Evolutionary conservation across 306 rosid genomes (phyloP), one percentile per base, ranked within the genome.

Genomic region (Ochetophila trinervis): DNA sequence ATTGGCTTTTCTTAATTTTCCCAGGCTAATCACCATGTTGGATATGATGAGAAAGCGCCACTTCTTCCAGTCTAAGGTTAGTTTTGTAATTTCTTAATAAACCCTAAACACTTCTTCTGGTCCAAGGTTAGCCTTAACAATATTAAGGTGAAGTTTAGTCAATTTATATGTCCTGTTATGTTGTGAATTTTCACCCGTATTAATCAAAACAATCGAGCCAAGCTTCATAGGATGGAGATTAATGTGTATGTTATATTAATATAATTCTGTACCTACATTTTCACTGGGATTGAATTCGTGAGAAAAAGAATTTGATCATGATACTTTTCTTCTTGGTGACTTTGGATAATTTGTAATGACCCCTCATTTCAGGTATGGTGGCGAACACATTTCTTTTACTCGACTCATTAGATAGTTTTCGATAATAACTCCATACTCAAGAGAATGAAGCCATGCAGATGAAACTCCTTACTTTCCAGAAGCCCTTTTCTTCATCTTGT

Each of bases 21-120:
- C 13, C 88, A 94, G 99, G 88, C 95, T 58, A 81, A 68, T 72
- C 99, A 84, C 68, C 95, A 70, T 22, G 86, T 78, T 16, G 95
- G 68, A 54, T 80, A 86, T 76, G 96, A 86, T 44, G 97, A 90
- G 85, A 84, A 93, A 76, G 84, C 84, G 75, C 97, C 97, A 2
- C 99, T 94, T 84, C 97, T 94, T 64, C 99, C 97, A 49, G 62
- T 78, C 70, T 93, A 78, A 83, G 74, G 67, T 63, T 63, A 65
- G 51, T 60, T 63, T n/a, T 58, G 78, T 24, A 57, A 23, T 53
- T 27, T 21, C 15, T 37, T 51, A 60, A 10, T 51, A 27, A 27
- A 27, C 32, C 32, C 32, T 27, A 27, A 27, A 27, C 96, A 1
- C 99, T 94, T 84, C 97, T 94, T 64, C 99, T 96, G 52, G 62